A percentile compares a stretch with the other conserved stretches of the same genome.
Conservation (phyloP, 495 filamentous ascomycete species). For the Cenococcum geophilum region DNA sequence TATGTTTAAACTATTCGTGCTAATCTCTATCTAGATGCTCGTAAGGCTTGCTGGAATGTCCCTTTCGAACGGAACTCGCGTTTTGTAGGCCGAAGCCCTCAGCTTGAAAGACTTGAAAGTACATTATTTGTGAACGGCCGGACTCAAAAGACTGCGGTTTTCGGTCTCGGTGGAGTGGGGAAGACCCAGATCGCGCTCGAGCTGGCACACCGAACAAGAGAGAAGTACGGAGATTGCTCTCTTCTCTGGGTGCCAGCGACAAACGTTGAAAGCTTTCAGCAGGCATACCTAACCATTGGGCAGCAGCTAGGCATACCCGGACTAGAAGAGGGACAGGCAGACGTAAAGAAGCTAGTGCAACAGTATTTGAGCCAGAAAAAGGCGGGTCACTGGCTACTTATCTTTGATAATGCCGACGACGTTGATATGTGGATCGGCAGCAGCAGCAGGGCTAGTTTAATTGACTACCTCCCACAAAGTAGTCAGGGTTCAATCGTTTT, state of each 20-base stretch:
- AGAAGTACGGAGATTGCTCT: neutral
- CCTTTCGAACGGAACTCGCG: too few species aligned
- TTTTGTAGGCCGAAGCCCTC: too few species aligned
- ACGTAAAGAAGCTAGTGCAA: slow-evolving; percentile 7
- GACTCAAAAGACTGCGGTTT: slow-evolving; percentile 7
- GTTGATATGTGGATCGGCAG: slow-evolving; percentile 1
- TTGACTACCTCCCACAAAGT: slow-evolving; percentile 19
- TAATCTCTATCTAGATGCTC: too few species aligned
- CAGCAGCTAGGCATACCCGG: neutral
- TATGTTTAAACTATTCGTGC: too few species aligned
- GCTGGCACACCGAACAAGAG: neutral
- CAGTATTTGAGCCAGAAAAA: slow-evolving; percentile 1
- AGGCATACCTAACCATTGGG: neutral
- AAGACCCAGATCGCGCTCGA: neutral
- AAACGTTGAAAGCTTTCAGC: neutral
- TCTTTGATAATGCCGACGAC: slow-evolving; percentile 27
- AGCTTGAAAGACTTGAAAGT: too few species aligned
- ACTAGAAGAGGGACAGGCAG: slow-evolving; percentile 4
- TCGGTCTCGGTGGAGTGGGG: neutral
- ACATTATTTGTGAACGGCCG: too few species aligned
- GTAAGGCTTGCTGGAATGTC: too few species aligned
- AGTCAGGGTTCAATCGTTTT: slow-evolving; percentile 19
- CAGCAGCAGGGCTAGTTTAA: slow-evolving; percentile 1
- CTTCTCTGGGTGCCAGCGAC: neutral
- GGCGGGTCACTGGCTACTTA: slow-evolving; percentile 10